Evolutionary conservation across 2,329 filamentous ascomycete genomes (phyloP).

Genomic region (Allantophomopsis cytisporea): DNA sequence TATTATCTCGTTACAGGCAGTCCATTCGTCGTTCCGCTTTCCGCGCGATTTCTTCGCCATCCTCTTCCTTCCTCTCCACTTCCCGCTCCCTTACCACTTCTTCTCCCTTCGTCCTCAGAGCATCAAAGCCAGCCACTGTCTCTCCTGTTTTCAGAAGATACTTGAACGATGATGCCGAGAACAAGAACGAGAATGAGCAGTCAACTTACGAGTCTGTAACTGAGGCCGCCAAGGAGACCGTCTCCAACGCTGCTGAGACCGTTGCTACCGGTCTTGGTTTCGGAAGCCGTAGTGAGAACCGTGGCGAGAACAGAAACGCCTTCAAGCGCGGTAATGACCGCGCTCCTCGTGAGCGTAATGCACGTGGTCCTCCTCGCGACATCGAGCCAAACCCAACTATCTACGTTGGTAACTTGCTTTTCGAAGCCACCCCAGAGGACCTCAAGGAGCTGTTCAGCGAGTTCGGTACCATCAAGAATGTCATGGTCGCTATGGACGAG

Average conservation of each 20-base stretch:
- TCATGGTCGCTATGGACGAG: constrained; percentile 43
- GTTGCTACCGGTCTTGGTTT: constrained; percentile 5
- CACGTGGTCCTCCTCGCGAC: constrained; percentile 1
- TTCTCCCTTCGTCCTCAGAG: constrained; percentile 18
- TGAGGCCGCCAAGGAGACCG: constrained; percentile 3
- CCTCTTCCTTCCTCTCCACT: constrained; percentile 26
- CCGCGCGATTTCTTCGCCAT: constrained; percentile 34
- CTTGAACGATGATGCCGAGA: constrained; percentile 26
- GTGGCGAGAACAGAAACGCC: constrained; percentile 2
- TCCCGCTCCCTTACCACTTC: constrained; percentile 24
- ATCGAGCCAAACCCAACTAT: constrained; percentile 29
- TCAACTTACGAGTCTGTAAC: constrained; percentile 7
- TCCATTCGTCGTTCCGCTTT: constrained; percentile 39
- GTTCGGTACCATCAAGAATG: constrained; percentile 38
- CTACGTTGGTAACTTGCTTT: constrained; percentile 59
- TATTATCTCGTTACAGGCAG: constrained; percentile 10
- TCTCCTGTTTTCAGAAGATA: constrained; percentile 29
- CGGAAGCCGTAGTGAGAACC: background rate
- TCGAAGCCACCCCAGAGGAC: constrained; percentile 48
- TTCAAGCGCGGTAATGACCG: background rate
- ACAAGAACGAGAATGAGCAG: constrained; percentile 15
- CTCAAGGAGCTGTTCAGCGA: constrained; percentile 41
- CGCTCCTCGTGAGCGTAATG: too few species aligned
- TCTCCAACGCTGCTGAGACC: constrained; percentile 4
- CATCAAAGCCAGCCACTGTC: constrained; percentile 21